Conservation (phyloP, 805 yeast species). For the Zygosaccharomyces siamensis region DNA sequence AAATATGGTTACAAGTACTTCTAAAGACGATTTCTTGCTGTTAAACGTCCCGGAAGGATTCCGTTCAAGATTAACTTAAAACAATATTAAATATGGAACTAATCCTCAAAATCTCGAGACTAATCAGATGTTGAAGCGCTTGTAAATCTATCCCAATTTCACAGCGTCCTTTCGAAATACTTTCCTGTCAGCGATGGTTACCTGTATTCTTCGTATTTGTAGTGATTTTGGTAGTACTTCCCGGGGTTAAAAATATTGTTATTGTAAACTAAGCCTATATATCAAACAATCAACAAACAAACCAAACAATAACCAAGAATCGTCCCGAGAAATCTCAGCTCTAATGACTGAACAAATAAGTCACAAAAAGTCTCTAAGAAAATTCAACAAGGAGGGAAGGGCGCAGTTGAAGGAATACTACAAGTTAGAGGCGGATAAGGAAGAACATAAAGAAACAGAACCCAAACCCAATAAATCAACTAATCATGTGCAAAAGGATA, state of each 20-base stretch:
- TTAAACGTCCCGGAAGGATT: neutral
- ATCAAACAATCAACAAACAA: neutral
- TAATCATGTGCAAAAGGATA: slow-evolving; percentile 5
- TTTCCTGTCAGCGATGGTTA: too few species aligned
- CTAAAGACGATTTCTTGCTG: neutral
- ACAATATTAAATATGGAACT: neutral
- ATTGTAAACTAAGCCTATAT: too few species aligned
- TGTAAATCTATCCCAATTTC: neutral
- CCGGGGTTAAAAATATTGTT: too few species aligned
- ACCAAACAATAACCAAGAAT: neutral
- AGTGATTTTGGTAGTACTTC: too few species aligned
- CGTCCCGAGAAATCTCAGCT: neutral
- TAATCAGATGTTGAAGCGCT: neutral
- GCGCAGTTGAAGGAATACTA: slow-evolving; percentile 27
- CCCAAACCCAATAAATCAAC: neutral
- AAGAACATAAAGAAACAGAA: neutral
- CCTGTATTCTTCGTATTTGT: too few species aligned
- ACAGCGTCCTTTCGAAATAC: neutral
- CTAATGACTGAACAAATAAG: slow-evolving; percentile 31
- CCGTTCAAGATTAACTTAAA: neutral
- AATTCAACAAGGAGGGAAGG: slow-evolving; percentile 24
- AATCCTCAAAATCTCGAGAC: neutral
- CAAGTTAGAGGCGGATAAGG: slow-evolving; percentile 13
- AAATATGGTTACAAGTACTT: neutral
- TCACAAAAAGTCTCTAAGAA: slow-evolving; percentile 28